Base-by-base conservation (phyloP, 2,329 filamentous ascomycete species). In the Fusarium sp. region DNA sequence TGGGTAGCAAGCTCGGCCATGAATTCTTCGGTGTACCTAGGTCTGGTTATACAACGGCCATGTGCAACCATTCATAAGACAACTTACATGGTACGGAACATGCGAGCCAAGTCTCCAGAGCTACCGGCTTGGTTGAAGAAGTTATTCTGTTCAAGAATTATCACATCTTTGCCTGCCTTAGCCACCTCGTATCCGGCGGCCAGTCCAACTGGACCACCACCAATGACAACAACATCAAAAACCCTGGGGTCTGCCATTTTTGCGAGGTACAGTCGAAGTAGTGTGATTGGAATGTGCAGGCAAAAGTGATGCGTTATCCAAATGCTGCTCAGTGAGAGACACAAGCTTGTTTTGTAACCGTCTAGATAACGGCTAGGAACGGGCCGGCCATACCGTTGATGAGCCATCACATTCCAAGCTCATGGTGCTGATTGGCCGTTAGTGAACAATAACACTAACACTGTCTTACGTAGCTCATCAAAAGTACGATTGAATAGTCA, bases 141-240 rank as follows among this genome's bases (percentile, higher is more conserved):
- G 4, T 66, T 66, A 14, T 66, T 66, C 5, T 65, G 61, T n/a
- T 65, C 62, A 2, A 66, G 55, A 3, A 65, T 59, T 11, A 66
- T 60, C 3, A 66, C 61, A 7, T 26, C 60, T 28, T 45, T 50
- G 9, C 54, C 61, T 7, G 62, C 28, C 39, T 66, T 66, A 8
- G 61, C 62, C 5, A 66, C 63, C 26, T 67, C 65, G 15, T 67
- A 67, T 14, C 63, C 65, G n/a, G 65, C 63, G 5, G 62, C 57
- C 5, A 67, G n/a, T 2, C 65, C 65, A 2, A 67, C 45, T 1
- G 65, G 62, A 2, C 65, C 65, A 30, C 63, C 65, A 6, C 65
- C 65, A 0, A 67, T n/a, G 0, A 67, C 53, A 4, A 67, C n/a
- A 20, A 67, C 57, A 26, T 67, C 64, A 9, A 48, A 67, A 20